Base-by-base conservation (phyloP, 2,329 filamentous ascomycete species). In the Sporothrix pallida region DNA sequence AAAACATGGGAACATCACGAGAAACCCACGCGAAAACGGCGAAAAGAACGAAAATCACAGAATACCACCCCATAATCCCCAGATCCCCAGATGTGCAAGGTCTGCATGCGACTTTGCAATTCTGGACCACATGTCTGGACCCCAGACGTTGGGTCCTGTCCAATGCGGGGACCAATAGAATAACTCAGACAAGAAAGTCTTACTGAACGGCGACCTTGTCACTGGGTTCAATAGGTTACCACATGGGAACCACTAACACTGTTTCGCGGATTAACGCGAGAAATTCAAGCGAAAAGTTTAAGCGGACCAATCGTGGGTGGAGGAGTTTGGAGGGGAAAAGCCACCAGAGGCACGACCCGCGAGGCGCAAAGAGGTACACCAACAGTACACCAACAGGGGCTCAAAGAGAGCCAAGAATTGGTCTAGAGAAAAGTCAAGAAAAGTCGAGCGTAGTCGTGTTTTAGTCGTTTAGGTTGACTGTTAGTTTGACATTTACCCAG, bases 121-220 rank as follows among this genome's bases (percentile, higher is more conserved):
- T 37, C 31, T 37, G 31, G 31, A 37, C 31, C 31, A 37, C 31
- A 37, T 37, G 31, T 37, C 31, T 37, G 31, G 31, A 3, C 7
- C 31, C n/a, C n/a, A n/a, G n/a, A n/a, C n/a, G n/a, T n/a, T 52
- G 50, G 50, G 15, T 52, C 13, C 54, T 10, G 62, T 46, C 5
- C 5, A 12, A 65, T 65, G 62, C 62, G 62, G 62, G 62, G 62
- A 65, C 62, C 62, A 65, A 65, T 65, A 23, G 37, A 37, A 65
- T 37, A 63, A 44, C 46, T 31, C 60, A 63, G n/a, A n/a, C n/a
- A n/a, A n/a, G n/a, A n/a, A n/a, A n/a, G n/a, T 50, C 5, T 50
- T 13, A 9, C 44, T 7, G 48, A 13, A 13, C 5, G 48, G 48
- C 48, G 26, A 63, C 20, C 13, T 26, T 63, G 31, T 5, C 31